Conservation (phyloP, 2,329 filamentous ascomycete genomes). For the Beauveria bassiana region DNA sequence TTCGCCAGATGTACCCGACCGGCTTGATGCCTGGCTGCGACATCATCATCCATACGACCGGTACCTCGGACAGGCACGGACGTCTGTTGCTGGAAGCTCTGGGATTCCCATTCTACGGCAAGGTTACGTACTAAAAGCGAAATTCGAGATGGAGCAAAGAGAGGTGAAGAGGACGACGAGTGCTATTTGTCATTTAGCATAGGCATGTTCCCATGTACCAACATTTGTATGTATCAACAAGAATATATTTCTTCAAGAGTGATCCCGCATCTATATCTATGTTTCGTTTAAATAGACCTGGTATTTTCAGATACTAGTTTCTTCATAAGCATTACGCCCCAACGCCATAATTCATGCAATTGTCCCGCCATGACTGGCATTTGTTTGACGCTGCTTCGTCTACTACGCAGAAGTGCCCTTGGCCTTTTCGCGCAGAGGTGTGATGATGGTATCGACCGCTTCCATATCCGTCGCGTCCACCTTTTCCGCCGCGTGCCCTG, state of each 20-base stretch:
- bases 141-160: not conserved
- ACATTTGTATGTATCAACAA: constrained; percentile 10
- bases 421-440: constrained; percentile 51
- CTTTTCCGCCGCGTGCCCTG: constrained; percentile 27
- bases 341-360: constrained; percentile 31
- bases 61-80: constrained; percentile 77
- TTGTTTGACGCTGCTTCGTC: constrained; percentile 5
- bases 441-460: constrained; percentile 67
- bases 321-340: constrained; percentile 14
- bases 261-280: not conserved
- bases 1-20: constrained; percentile 47
- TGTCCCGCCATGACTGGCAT: not conserved
- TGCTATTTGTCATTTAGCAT: constrained; percentile 11
- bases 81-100: constrained; percentile 54
- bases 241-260: not conserved
- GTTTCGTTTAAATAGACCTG: not conserved
- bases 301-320: not conserved
- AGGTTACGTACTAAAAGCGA: constrained; percentile 38
- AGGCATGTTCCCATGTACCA: constrained; percentile 14
- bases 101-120: constrained; percentile 67
- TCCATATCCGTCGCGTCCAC: constrained; percentile 87
- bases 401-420: constrained; percentile 21
- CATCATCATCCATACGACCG: constrained; percentile 76
- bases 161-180: constrained; percentile 10
- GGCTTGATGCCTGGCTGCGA: constrained; percentile 79